phyloP scores from a whole-genome alignment of 139 green algal species.

The Chlamydomonas incerta region DNA sequence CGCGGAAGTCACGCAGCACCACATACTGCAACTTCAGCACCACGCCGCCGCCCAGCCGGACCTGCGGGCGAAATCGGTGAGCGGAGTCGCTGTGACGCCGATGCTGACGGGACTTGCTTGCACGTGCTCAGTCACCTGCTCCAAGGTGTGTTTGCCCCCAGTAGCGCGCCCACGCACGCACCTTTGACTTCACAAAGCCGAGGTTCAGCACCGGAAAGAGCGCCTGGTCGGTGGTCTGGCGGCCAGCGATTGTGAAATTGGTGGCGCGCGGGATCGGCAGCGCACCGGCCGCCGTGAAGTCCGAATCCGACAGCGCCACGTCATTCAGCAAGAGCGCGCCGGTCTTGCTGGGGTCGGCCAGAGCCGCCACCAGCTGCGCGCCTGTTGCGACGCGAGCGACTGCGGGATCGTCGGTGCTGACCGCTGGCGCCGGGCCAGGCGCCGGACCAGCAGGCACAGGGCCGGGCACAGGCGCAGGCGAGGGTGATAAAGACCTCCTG shows the following conservation, averaged over 20 bases:
- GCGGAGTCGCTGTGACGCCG: background rate
- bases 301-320: background rate
- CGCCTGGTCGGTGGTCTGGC: no score
- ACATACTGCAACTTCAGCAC: background rate
- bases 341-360: background rate
- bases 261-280: background rate
- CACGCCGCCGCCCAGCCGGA: background rate
- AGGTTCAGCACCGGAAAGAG: background rate
- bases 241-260: conserved; percentile 8
- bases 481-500: no score
- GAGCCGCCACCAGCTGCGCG: background rate
- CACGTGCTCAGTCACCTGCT: background rate
- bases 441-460: no score
- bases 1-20: conserved; percentile 22
- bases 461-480: no score
- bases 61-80: background rate
- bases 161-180: background rate
- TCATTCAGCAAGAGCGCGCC: background rate
- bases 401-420: no score
- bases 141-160: background rate
- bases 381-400: background rate
- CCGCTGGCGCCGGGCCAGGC: no score
- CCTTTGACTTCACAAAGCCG: conserved; percentile 11
- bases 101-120: background rate
- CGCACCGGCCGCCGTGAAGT: background rate